Conservation (phyloP, 2,329 filamentous ascomycete genomes). For the Neonectria sp. region DNA sequence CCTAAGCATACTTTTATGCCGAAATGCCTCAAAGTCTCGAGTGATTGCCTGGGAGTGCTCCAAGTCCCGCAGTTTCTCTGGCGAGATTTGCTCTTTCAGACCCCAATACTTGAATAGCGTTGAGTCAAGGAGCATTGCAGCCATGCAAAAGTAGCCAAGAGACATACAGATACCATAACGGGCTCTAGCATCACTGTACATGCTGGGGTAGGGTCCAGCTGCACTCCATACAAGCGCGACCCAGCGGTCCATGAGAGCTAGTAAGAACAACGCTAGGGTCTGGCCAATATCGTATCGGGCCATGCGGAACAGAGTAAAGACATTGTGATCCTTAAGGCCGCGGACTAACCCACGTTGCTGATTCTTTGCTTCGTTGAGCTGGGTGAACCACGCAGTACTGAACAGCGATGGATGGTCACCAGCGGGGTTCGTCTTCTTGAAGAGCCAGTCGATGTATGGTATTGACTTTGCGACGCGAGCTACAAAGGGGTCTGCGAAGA, state of each 20-base stretch:
- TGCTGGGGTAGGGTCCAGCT: conserved; percentile 33
- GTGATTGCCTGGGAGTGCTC: conserved; percentile 22
- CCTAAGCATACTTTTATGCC: conserved; percentile 29
- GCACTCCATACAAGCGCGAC: conserved; percentile 38
- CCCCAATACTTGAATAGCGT: conserved; percentile 38
- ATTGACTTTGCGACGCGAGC: conserved; percentile 30
- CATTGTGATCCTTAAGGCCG: conserved; percentile 35
- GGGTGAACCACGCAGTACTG: conserved; percentile 38
- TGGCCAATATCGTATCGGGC: conserved; percentile 37
- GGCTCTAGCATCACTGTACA: conserved; percentile 33
- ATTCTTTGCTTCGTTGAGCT: conserved; percentile 29
- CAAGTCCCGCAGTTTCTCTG: conserved; percentile 25
- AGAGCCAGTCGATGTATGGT: conserved; percentile 35
- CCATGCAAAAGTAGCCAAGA: conserved; percentile 36
- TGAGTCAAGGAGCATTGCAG: conserved; percentile 34
- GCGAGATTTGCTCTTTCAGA: conserved; percentile 28
- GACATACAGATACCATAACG: conserved; percentile 35
- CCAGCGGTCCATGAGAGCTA: conserved; percentile 40
- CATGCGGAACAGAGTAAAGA: conserved; percentile 34
- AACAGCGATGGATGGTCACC: conserved; percentile 21
- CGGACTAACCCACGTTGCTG: conserved; percentile 29
- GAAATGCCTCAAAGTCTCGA: conserved; percentile 19
- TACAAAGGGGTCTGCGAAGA: conserved; percentile 28
- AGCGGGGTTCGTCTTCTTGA: conserved; percentile 28
- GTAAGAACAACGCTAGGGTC: conserved; percentile 34